Percentiles rank a stretch among this genome's conserved stretches.
phyloP scores from a whole-genome alignment of 2,329 filamentous ascomycete species.

The Hansfordia pulvinata region DNA sequence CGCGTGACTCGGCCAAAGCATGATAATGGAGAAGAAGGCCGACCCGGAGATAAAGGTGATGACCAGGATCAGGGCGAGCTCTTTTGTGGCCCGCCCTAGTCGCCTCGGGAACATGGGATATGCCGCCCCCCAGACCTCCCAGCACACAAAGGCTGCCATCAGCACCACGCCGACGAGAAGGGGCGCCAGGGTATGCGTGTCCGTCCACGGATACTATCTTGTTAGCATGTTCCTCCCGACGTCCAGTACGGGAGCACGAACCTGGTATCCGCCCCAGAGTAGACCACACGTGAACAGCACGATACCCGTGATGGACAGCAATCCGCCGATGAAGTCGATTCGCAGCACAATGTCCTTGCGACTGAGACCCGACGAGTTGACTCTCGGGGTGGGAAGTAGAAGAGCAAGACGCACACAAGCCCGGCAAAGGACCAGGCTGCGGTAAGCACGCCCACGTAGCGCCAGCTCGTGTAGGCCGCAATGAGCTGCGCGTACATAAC shows the following conservation, averaged over 20 bases:
- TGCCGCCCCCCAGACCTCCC: slow-evolving; percentile 21
- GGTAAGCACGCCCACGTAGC: slow-evolving; percentile 38
- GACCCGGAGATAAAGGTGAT: slow-evolving; percentile 46
- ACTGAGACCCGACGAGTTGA: slow-evolving; percentile 23
- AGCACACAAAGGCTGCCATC: slow-evolving; percentile 20
- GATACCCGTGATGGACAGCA: slow-evolving; percentile 33
- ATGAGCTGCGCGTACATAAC: slow-evolving; percentile 47
- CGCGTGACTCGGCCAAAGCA: slow-evolving; percentile 51
- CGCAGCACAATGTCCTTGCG: slow-evolving; percentile 24
- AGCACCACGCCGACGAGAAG: slow-evolving; percentile 24
- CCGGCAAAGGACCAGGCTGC: slow-evolving; percentile 37
- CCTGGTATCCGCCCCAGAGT: slow-evolving; percentile 22
- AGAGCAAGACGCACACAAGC: slow-evolving; percentile 32
- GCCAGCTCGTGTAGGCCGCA: slow-evolving; percentile 31
- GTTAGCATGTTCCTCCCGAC: slow-evolving; percentile 1
- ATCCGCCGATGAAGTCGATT: slow-evolving; percentile 36
- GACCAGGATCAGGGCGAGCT: slow-evolving; percentile 35
- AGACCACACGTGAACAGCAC: slow-evolving; percentile 35
- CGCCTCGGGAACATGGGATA: slow-evolving; percentile 28
- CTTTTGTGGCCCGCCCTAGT: slow-evolving; percentile 28
- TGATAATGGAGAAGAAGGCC: slow-evolving; percentile 40
- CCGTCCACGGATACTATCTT: slow-evolving; percentile 19
- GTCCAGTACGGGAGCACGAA: slow-evolving; percentile 4
- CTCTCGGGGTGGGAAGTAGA: slow-evolving; percentile 39
- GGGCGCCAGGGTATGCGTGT: slow-evolving; percentile 22